Conservation (phyloP, 2,329 filamentous ascomycete species). For the Cytospora schulzeri region DNA sequence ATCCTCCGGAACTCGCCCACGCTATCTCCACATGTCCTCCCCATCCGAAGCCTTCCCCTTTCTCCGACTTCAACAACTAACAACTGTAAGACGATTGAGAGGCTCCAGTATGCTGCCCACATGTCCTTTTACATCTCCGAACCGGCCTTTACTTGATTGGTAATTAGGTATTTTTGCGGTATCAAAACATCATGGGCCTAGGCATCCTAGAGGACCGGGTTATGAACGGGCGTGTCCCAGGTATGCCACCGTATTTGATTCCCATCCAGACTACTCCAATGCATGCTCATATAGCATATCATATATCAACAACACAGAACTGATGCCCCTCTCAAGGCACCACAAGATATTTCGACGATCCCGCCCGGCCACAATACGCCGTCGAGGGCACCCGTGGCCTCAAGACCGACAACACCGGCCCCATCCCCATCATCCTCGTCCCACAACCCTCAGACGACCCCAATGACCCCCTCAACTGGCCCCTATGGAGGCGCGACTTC, state of each 20-base stretch:
- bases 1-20: neutral
- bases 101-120: neutral
- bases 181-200: slow-evolving; percentile 62
- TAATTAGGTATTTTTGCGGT: neutral
- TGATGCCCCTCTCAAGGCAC: slow-evolving; percentile 45
- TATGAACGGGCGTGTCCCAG: slow-evolving; percentile 69
- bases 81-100: neutral
- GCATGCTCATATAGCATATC: neutral
- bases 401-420: slow-evolving; percentile 72
- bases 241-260: slow-evolving; percentile 47
- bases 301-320: slow-evolving; percentile 12
- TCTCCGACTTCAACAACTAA: neutral
- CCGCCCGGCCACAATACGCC: slow-evolving; percentile 48
- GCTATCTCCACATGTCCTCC: neutral
- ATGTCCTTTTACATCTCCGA: neutral
- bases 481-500: slow-evolving; percentile 79
- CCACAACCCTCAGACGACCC: slow-evolving; percentile 91
- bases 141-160: neutral
- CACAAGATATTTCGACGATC: slow-evolving; percentile 66
- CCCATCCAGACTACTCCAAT: neutral
- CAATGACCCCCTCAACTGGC: slow-evolving; percentile 86
- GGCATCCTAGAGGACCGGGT: slow-evolving; percentile 71
- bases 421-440: slow-evolving; percentile 74
- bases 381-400: slow-evolving; percentile 50
- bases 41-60: too few relatives aligned